A percentile compares a stretch with the other conserved stretches of the same genome.
phyloP scores from a whole-genome alignment of 2,329 filamentous ascomycete genomes.

The Diaporthe nobilis region DNA sequence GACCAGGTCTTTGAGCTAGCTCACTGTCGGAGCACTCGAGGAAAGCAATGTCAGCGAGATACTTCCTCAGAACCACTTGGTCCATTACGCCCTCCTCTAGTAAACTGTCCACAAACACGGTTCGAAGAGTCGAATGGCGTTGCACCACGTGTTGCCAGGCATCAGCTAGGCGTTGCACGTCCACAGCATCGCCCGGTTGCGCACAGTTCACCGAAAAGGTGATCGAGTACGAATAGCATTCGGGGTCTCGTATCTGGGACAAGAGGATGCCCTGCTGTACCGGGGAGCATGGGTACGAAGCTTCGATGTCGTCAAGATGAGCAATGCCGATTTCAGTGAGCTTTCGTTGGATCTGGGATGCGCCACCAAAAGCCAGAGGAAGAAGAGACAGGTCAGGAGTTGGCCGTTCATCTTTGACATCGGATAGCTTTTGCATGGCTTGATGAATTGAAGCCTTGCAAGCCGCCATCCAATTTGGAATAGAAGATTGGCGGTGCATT shows the following conservation, averaged over 20 bases:
- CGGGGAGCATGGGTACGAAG: not conserved
- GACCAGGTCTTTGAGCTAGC: not conserved
- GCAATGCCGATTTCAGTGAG: not conserved
- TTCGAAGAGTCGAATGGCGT: conserved; percentile 3
- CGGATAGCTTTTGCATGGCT: not conserved
- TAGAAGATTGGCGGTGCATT: not conserved
- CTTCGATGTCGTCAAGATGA: not conserved
- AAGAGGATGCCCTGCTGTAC: conserved; percentile 7
- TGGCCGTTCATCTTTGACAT: not conserved
- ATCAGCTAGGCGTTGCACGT: not conserved
- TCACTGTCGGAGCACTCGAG: not conserved
- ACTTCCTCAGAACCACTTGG: not conserved
- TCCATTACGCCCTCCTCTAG: conserved; percentile 12
- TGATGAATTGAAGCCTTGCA: not conserved
- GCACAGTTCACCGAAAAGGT: not conserved
- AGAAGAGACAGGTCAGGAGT: not conserved
- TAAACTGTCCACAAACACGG: conserved; percentile 4
- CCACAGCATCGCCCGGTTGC: not conserved
- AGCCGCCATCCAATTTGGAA: not conserved
- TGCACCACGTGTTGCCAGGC: conserved; percentile 5
- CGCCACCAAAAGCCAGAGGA: not conserved
- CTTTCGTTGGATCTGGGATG: not conserved
- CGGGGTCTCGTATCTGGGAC: conserved; percentile 3
- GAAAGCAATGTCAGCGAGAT: not conserved
- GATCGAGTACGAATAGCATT: conserved; percentile 7